A percentile compares a stretch with the other conserved stretches of the same genome.
Conservation (phyloP, 2,329 filamentous ascomycete genomes). For the Raffaelea deltoideospora region DNA sequence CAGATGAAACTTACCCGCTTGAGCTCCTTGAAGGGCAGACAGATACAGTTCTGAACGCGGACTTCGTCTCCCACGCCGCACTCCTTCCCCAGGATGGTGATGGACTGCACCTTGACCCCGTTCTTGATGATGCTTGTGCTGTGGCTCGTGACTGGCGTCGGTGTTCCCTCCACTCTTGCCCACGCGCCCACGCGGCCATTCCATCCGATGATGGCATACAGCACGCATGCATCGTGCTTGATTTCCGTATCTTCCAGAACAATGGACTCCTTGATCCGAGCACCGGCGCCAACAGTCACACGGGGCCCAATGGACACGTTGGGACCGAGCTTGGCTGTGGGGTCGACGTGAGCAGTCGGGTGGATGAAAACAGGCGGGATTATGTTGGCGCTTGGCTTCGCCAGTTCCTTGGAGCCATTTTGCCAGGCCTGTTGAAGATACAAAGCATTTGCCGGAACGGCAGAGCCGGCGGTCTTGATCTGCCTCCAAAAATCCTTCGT, state of each 20-base stretch:
- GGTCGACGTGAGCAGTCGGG: slow-evolving; percentile 77
- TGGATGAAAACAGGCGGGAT: slow-evolving; percentile 91
- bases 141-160: slow-evolving; percentile 75
- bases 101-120: slow-evolving; percentile 95
- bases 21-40: slow-evolving; percentile 93
- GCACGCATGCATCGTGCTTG: slow-evolving; percentile 88
- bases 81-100: slow-evolving; percentile 95
- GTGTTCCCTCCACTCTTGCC: slow-evolving; percentile 93
- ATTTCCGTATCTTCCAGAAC: slow-evolving; percentile 91
- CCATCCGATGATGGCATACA: slow-evolving; percentile 97
- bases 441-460: slow-evolving; percentile 88
- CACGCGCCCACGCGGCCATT: slow-evolving; percentile 92
- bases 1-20: slow-evolving; percentile 59
- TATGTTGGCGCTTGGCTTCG: slow-evolving; percentile 71
- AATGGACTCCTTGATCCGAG: slow-evolving; percentile 87
- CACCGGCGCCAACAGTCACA: slow-evolving; percentile 69
- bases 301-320: slow-evolving; percentile 95
- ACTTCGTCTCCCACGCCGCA: slow-evolving; percentile 88
- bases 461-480: slow-evolving; percentile 97
- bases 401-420: slow-evolving; percentile 64
- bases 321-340: slow-evolving; percentile 88
- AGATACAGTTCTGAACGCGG: slow-evolving; percentile 93
- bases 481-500: slow-evolving; percentile 99
- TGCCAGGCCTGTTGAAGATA: slow-evolving; percentile 94
- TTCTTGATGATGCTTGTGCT: slow-evolving; percentile 94